phyloP scores from a whole-genome alignment of 768 basidiomycete species.

The Calocybe indica region DNA sequence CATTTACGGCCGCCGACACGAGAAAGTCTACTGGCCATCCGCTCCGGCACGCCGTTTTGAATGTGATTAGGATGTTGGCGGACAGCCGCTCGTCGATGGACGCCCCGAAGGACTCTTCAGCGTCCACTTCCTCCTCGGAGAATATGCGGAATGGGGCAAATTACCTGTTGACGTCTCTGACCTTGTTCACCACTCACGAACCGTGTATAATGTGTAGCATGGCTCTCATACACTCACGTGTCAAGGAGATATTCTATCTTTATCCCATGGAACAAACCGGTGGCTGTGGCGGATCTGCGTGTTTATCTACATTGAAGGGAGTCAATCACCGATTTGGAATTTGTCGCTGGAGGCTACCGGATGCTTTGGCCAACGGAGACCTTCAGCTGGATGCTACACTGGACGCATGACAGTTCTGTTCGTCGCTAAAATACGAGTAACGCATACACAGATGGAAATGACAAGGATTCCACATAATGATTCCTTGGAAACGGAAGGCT shows the following conservation, averaged over 20 bases:
- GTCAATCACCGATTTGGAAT: slow-evolving; percentile 88
- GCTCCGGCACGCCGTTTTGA: slow-evolving; percentile 80
- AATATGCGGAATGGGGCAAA: slow-evolving; percentile 55
- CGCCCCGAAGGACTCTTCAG: slow-evolving; percentile 2
- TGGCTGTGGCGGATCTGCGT: slow-evolving; percentile 75
- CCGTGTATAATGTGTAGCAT: slow-evolving; percentile 98
- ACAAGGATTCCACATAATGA: slow-evolving; percentile 1
- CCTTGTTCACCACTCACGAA: slow-evolving; percentile 90
- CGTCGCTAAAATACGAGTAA: background rate
- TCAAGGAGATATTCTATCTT: slow-evolving; percentile 78
- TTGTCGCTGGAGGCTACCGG: slow-evolving; percentile 49
- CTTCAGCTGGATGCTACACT: slow-evolving; percentile 24
- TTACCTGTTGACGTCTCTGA: slow-evolving; percentile 83
- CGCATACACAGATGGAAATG: background rate
- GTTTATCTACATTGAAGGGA: slow-evolving; percentile 74
- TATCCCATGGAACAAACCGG: slow-evolving; percentile 73
- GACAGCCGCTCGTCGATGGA: slow-evolving; percentile 38
- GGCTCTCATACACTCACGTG: slow-evolving; percentile 93
- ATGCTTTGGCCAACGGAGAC: slow-evolving; percentile 5
- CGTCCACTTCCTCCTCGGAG: background rate
- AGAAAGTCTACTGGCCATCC: slow-evolving; percentile 66
- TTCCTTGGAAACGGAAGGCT: slow-evolving; percentile 4
- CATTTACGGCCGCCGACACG: slow-evolving; percentile 64
- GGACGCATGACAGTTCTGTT: slow-evolving; percentile 26
- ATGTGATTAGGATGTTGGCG: slow-evolving; percentile 63